phyloP scores from a whole-genome alignment of 1,284 basidiomycete genomes.

The Pseudozyma flocculosa region DNA sequence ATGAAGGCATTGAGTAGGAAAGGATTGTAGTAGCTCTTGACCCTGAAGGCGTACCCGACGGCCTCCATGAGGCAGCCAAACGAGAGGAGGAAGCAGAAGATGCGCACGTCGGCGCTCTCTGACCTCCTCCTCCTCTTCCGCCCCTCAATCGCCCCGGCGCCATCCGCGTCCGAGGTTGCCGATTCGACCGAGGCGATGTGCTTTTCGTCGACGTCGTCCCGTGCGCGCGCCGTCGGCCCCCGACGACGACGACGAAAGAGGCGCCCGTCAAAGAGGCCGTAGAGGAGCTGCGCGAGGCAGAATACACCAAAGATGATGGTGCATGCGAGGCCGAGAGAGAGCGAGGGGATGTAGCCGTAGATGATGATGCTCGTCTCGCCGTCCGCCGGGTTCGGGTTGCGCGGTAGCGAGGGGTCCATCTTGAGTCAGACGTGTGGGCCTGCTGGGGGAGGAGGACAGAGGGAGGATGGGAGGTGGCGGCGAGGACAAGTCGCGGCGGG shows the following conservation, averaged over 20 bases:
- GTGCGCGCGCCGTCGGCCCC: too few relatives aligned
- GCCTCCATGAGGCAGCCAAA: slow-evolving; percentile 21
- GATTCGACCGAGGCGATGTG: too few relatives aligned
- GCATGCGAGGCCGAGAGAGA: slow-evolving; percentile 51
- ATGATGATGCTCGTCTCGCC: slow-evolving; percentile 57
- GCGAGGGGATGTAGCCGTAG: slow-evolving; percentile 58
- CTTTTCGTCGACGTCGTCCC: not conserved
- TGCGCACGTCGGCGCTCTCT: too few relatives aligned
- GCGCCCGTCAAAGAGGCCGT: slow-evolving; percentile 21
- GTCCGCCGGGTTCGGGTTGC: slow-evolving; percentile 48
- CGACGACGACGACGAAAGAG: not conserved
- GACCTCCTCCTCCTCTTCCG: too few relatives aligned
- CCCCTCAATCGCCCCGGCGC: too few relatives aligned
- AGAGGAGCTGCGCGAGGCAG: slow-evolving; percentile 41
- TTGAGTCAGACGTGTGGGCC: not conserved
- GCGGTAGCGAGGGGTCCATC: slow-evolving; percentile 15
- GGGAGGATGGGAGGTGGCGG: too few relatives aligned
- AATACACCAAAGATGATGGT: slow-evolving; percentile 52
- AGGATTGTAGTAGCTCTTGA: slow-evolving; percentile 20
- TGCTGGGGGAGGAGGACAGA: too few relatives aligned
- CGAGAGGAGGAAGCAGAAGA: slow-evolving; percentile 23
- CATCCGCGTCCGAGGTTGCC: too few relatives aligned
- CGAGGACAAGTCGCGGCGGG: too few relatives aligned
- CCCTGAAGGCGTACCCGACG: slow-evolving; percentile 28
- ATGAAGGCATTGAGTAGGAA: slow-evolving; percentile 40